Evolutionary conservation across 345 rosid genomes (phyloP).

Genomic region (Gossypium thurberi): DNA sequence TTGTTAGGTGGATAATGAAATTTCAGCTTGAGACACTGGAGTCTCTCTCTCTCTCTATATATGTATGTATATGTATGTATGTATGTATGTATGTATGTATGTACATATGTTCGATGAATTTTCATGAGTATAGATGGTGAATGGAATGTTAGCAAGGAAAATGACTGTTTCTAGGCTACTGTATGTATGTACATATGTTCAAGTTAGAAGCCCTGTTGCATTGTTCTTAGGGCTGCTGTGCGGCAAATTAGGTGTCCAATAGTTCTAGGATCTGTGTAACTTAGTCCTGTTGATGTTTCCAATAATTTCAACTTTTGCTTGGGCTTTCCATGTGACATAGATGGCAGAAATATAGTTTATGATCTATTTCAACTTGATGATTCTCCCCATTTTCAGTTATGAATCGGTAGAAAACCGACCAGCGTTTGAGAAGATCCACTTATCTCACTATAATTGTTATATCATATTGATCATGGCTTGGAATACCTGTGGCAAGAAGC

Average conservation of each 20-base stretch:
- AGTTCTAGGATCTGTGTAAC: too few species aligned
- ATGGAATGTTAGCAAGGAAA: not conserved
- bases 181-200: too few species aligned
- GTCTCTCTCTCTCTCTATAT: not conserved
- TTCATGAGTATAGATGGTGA: not conserved
- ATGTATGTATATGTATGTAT: too few species aligned
- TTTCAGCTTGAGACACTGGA: not conserved
- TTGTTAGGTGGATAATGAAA: not conserved
- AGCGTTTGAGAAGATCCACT: not conserved
- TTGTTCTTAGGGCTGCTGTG: not conserved
- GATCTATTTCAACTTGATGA: not conserved
- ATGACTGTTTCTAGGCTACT: not conserved
- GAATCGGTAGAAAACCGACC: not conserved
- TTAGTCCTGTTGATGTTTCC: not conserved
- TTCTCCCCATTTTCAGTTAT: not conserved
- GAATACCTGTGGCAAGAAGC: constrained; percentile 3
- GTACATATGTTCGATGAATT: not conserved
- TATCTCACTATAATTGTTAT: not conserved
- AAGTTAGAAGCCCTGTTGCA: too few species aligned
- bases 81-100: too few species aligned
- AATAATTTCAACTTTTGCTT: not conserved
- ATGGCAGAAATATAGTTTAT: not conserved
- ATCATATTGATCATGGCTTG: not conserved
- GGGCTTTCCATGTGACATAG: not conserved
- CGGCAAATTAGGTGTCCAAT: too few species aligned